Conservation (phyloP, 768 basidiomycete species). For the Neoboletus magnificus region DNA sequence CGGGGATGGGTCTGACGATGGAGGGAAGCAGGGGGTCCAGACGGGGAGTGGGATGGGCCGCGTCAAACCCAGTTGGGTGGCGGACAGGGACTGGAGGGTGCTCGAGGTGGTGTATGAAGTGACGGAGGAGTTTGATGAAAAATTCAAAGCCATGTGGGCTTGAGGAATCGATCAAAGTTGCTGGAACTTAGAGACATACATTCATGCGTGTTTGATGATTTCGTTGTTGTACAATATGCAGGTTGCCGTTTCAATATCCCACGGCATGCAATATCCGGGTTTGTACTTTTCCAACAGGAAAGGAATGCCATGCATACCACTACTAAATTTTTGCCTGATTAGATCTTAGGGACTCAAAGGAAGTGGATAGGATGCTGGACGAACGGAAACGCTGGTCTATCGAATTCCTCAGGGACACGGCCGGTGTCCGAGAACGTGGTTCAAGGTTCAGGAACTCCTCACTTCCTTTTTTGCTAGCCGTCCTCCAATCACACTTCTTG, state of each 20-base stretch:
- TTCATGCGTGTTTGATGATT: background rate
- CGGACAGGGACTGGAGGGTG: constrained; percentile 51
- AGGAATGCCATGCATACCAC: background rate
- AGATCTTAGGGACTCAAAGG: too few relatives aligned
- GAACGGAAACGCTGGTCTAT: too few relatives aligned
- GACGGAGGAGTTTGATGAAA: constrained; percentile 50
- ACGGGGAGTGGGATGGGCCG: constrained; percentile 5
- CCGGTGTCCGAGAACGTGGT: too few relatives aligned
- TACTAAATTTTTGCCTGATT: too few relatives aligned
- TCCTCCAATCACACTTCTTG: too few relatives aligned
- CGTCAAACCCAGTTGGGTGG: constrained; percentile 36
- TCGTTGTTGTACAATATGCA: background rate
- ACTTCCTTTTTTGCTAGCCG: too few relatives aligned
- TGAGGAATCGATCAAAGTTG: constrained; percentile 7
- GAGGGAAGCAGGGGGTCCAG: constrained; percentile 4
- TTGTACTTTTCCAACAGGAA: background rate
- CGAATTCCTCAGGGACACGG: too few relatives aligned
- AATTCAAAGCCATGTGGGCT: constrained; percentile 66
- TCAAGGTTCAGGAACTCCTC: too few relatives aligned
- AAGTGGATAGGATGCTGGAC: too few relatives aligned
- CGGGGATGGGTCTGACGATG: constrained; percentile 20
- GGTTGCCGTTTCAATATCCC: background rate
- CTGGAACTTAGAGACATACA: too few relatives aligned
- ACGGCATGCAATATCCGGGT: background rate
- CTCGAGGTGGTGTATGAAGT: constrained; percentile 46